phyloP scores from a whole-genome alignment of 2,329 filamentous ascomycete species.

The Hypoxylon sp. region DNA sequence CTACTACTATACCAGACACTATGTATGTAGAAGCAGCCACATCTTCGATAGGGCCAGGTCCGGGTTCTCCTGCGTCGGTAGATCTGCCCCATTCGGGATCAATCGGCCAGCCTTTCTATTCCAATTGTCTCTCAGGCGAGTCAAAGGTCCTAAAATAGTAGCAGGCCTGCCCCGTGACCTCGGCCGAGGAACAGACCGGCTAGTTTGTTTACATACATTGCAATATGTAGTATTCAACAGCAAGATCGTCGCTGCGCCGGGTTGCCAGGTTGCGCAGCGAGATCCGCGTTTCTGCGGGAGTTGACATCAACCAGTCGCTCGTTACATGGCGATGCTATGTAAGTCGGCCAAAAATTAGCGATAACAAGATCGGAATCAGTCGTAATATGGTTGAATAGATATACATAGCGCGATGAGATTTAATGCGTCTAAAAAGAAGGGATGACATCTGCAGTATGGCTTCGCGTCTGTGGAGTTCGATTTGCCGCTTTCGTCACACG shows the following conservation, averaged over 20 bases:
- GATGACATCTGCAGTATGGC: conserved; percentile 1
- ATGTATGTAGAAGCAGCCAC: conserved; percentile 34
- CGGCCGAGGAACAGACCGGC: conserved; percentile 33
- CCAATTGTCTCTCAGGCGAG: conserved; percentile 14
- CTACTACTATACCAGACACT: conserved; percentile 24
- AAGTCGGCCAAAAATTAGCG: conserved; percentile 10
- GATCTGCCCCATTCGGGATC: conserved; percentile 37
- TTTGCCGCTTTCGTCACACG: conserved; percentile 50
- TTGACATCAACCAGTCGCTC: conserved; percentile 9
- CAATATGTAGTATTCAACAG: conserved; percentile 8
- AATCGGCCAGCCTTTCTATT: conserved; percentile 19
- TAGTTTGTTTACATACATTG: conserved; percentile 15
- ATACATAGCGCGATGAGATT: conserved; percentile 8
- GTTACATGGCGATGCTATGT: conserved; percentile 8
- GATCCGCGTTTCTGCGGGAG: conserved; percentile 22
- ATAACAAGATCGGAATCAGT: conserved; percentile 21
- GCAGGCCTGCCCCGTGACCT: conserved; percentile 27
- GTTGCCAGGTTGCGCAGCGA: conserved; percentile 18
- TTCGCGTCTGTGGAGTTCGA: conserved; percentile 23
- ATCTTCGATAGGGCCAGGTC: conserved; percentile 24
- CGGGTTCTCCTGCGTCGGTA: conserved; percentile 40
- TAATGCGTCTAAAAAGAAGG: conserved; percentile 14
- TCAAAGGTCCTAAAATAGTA: conserved; percentile 36
- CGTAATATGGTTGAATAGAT: conserved; percentile 17
- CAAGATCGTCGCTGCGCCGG: conserved; percentile 29